Base-by-base conservation (phyloP, 768 basidiomycete species). In the Kondoa subrosea region DNA sequence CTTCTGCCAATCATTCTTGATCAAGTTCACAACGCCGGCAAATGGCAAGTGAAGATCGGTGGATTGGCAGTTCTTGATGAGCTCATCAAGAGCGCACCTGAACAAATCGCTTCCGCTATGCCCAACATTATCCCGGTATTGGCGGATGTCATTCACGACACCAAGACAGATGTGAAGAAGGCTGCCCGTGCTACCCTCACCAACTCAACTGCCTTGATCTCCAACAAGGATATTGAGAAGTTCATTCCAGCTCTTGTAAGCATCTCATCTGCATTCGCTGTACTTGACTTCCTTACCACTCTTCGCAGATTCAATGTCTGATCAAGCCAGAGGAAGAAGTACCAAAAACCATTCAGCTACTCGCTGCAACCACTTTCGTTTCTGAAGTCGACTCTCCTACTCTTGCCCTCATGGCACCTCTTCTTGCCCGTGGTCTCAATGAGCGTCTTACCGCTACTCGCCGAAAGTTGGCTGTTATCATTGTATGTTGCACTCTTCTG, bases 261-360 rank as follows among this genome's bases (percentile, higher is more conserved):
- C 95, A 67, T 88, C 89, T 77, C 88, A 93, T 82, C 85, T 33
- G 84, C 89, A 73, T 87, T 90, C 1, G 83, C 73, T 40, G 30
- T 34, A 26, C 34, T 3, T 21, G 16, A 0, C 25, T 8, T 4
- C 2, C 31, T 50, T 21, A 64, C 56, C 56, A 61, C 65, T 15
- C 29, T 25, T 50, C 29, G 15, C 32, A 1, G 40, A 92, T 96
- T 79, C 91, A 93, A 79, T 87, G 90, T 78, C 82, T 97, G 76
- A 91, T 96, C 81, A 92, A 99, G 83, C 95, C 95, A 75, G 91
- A 95, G 72, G 93, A 99, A 82, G 95, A 87, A 71, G 92, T 93
- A 25, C 83, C 92, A 8, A 85, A 85, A 56, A 95, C 91, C 74
- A 90, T 96, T 82, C 95, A 96, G 80, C 85, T 91, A 29, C 82